Percentiles rank a stretch among this genome's conserved stretches.
phyloP scores from a whole-genome alignment of 2,329 filamentous ascomycete species.

The Arachnopeziza araneosa region DNA sequence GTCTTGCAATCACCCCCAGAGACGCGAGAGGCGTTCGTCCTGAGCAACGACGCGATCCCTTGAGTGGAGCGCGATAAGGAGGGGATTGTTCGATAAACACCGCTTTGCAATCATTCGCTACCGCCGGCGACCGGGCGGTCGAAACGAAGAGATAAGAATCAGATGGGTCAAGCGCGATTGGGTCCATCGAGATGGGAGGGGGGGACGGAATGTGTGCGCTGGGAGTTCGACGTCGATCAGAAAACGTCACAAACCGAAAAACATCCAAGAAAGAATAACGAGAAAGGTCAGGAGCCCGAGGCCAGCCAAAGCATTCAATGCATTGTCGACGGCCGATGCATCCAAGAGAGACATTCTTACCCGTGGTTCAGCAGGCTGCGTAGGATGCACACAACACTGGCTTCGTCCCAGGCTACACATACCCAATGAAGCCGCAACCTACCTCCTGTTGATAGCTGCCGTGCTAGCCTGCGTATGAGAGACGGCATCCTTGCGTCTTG shows the following conservation, averaged over 20 bases:
- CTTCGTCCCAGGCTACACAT: constrained; percentile 14
- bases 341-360: background rate
- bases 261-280: too few relatives aligned
- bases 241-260: background rate
- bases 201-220: background rate
- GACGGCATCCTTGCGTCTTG: background rate
- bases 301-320: too few relatives aligned
- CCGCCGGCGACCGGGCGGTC: background rate
- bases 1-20: background rate
- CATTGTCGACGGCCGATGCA: too few relatives aligned
- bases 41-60: background rate
- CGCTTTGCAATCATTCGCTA: background rate
- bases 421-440: constrained; percentile 7
- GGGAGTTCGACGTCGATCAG: background rate
- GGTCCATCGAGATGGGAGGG: background rate
- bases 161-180: background rate
- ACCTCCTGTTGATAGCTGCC: constrained; percentile 20
- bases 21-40: background rate
- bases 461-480: constrained; percentile 3
- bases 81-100: background rate
- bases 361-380: background rate
- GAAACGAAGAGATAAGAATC: constrained; percentile 6
- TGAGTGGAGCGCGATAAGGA: background rate
- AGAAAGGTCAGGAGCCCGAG: too few relatives aligned
- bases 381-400: background rate